Conservation (phyloP, 345 rosid genomes). For the Salix udensis region DNA sequence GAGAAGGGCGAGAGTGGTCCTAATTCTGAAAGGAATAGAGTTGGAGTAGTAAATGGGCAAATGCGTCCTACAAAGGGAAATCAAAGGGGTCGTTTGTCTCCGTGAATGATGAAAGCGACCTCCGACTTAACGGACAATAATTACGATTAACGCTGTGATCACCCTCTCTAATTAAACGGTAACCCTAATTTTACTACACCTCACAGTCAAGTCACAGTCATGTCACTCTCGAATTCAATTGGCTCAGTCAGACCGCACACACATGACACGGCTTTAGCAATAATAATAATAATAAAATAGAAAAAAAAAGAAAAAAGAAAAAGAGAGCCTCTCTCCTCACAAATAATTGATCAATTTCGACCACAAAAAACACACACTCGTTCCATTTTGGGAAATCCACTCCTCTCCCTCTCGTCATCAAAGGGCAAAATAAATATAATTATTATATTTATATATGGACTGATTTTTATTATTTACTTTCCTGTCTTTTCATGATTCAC, state of each 20-base stretch:
- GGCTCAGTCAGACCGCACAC: background rate
- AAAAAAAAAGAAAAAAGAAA: background rate
- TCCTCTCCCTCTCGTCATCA: background rate
- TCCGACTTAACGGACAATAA: constrained; percentile 8
- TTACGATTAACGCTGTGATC: no score
- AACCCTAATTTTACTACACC: background rate
- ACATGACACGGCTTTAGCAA: background rate
- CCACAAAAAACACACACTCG: background rate
- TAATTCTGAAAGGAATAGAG: background rate
- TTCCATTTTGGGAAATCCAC: background rate
- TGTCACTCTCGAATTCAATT: background rate
- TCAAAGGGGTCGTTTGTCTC: constrained; percentile 13
- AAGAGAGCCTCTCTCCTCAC: background rate
- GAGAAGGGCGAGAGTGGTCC: constrained; percentile 16
- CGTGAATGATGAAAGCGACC: constrained; percentile 32
- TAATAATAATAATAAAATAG: background rate
- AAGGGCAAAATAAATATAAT: background rate
- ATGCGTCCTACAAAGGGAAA: background rate
- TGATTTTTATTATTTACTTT: background rate
- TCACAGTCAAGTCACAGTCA: constrained; percentile 22
- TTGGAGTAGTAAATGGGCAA: background rate
- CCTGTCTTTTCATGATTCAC: background rate
- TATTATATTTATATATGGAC: background rate
- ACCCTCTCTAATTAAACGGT: background rate
- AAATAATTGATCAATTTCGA: background rate